Base-by-base conservation (phyloP, 805 yeast species). In the Maudiozyma bulderi region DNA sequence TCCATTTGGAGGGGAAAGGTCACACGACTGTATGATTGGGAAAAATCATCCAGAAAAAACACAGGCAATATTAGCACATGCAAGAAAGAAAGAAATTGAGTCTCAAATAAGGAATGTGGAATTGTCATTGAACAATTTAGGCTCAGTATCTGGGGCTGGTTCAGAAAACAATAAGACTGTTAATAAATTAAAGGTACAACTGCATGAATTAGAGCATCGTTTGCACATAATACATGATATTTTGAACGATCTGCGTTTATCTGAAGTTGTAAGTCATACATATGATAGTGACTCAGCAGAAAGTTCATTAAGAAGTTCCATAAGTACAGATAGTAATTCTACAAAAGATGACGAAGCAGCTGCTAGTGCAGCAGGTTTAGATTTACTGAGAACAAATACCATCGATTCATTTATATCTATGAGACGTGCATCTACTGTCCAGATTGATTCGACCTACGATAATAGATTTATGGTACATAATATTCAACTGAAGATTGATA, bases 1-100 rank as follows among this genome's bases (percentile, higher is more conserved):
- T 58, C 85, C 86, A 13, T 83, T 82, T 67, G 86, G 84, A 6
- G 68, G 70, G 33, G 84, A 77, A 54, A 57, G 66, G 1, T 73
- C 78, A 1, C 86, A 81, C 59, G 59, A 67, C 10, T 81, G 85
- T 60, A 55, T 71, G n/a, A 68, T 80, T 50, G 83, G 77, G 1
- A 55, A 60, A 3, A 71, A 70, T 46, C 75, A 75, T 44, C 83
- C 86, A 1, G 82, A 80, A 49, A 66, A 66, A 7, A 76, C 82
- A 1, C 85, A 82, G 52, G 68, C 70, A 2, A 54, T 55, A 7
- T 58, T 82, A 8, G 74, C 81, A 1, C 54, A 59, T n/a, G 46
- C 48, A 2, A 64, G 82, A 54, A 61, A 68, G 6, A 37, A 47
- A 0, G 75, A 72, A 47, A 52, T 77, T 26, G 70, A 68, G 44